Base-by-base conservation (phyloP, 2,329 filamentous ascomycete genomes). In the Phoma sp. region DNA sequence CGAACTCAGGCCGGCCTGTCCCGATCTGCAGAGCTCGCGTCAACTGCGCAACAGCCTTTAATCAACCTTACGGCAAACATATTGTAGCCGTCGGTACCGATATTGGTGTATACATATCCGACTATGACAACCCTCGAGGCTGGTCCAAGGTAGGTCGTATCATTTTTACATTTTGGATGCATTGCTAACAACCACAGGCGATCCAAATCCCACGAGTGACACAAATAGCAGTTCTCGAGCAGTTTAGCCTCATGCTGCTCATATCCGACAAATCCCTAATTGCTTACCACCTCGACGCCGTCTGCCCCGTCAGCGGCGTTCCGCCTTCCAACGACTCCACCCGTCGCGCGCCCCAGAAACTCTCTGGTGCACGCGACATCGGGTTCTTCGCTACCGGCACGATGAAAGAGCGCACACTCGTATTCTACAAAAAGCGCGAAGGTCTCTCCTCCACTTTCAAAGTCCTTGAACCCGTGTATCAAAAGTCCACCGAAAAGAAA, bases 341-440 rank as follows among this genome's bases (percentile, higher is more conserved):
- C 3, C 87, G 91, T 21, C 87, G 90, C 59, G 92, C 95, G n/a
- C 95, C 95, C 0, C 93, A 98, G 72, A 92, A 93, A 66, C 83
- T 99, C 28, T 90, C 87, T 2, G 88, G 88, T 23, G 90, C 89
- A 60, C 91, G 95, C 71, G 95, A 99, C 70, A 93, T 99, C 17
- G 91, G 93, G 12, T 99, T 98, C 81, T 99, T 99, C 74, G 91
- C 92, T 14, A 95, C 92, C 1, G 95, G 93, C 9, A 87, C 90
- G 55, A 97, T 99, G 93, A 99, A 99, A 80, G 95, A 99, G 57
- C 87, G 95, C 7, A 93, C 90, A 61, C 81, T 99, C 7, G 87
- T 99, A 23, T 93, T 99, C 74, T 99, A 98, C 83, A 98, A 98
- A 79, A 96, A 96, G 73, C 91, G 92, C 58, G 95, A 98, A 73